Base-by-base conservation (phyloP, 129 eudicot species). In the Tagetes patula region DNA sequence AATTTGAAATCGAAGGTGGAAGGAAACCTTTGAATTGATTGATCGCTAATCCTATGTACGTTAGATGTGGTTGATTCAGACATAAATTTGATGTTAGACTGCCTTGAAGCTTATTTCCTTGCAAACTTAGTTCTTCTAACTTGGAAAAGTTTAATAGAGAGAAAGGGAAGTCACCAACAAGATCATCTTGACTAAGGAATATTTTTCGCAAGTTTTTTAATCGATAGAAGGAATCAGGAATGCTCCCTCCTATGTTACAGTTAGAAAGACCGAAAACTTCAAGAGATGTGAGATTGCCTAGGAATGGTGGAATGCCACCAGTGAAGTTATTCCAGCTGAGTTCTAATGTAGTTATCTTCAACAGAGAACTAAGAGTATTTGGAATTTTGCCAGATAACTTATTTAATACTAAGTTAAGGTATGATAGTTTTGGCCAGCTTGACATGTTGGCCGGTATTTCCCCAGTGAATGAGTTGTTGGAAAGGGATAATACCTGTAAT, bases 1-100 rank as follows among this genome's bases (percentile, higher is more conserved):
- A 62, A 69, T 85, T 85, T 7, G 86, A 67, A 20, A 82, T 27
- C 9, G 87, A 80, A 3, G 33, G 34, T 0, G 85, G 90, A 76
- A 85, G 69, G 2, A 9, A 3, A 12, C 90, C 90, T 1, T 56
- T 39, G 31, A 82, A 80, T 13, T 68, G 34, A 56, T 77, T 81
- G 12, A 0, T 8, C 4, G 5, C 55, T 3, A 77, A 6, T 39
- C 2, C 49, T 3, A 77, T 27, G 0, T 0, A 7, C 3, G 7
- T 13, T 9, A 82, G 85, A 32, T 27, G 55, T 31, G 85, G 85
- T 9, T 67, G 78, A 33, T 6, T 73, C n/a, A 61, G 48, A 50
- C 82, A 72, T 31, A 82, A 3, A 63, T 58, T 50, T 3, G 66
- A 32, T 4, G 79, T 79, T 66, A 82, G 48, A 60, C 53, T 68